Conservation (phyloP, 768 basidiomycete species). For the Hericium rajendrae region DNA sequence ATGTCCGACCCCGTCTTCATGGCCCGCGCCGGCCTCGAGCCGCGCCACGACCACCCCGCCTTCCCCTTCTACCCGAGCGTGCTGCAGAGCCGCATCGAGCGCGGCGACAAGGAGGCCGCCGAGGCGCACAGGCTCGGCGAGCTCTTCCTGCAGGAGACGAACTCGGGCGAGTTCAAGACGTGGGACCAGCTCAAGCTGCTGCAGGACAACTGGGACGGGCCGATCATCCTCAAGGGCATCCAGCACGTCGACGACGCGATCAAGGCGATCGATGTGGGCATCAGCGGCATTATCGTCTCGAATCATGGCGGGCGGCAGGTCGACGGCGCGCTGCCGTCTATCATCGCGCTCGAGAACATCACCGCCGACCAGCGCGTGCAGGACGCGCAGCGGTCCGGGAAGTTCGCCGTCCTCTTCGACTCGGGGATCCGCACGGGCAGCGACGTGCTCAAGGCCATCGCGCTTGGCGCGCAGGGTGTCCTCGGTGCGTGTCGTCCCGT, state of each 20-base stretch:
- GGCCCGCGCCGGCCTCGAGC: slow-evolving; percentile 40
- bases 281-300: slow-evolving; percentile 70
- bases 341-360: slow-evolving; percentile 63
- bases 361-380: slow-evolving; percentile 50
- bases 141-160: slow-evolving; percentile 55
- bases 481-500: slow-evolving; percentile 39
- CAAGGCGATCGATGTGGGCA: slow-evolving; percentile 50
- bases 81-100: slow-evolving; percentile 30
- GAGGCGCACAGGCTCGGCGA: slow-evolving; percentile 38
- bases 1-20: slow-evolving; percentile 74
- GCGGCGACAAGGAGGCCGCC: slow-evolving; percentile 38
- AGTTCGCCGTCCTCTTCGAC: slow-evolving; percentile 63
- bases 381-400: slow-evolving; percentile 47
- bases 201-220: slow-evolving; percentile 68
- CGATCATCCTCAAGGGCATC: slow-evolving; percentile 71
- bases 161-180: slow-evolving; percentile 49
- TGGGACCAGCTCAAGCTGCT: slow-evolving; percentile 70
- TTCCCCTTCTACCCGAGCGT: slow-evolving; percentile 54
- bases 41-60: slow-evolving; percentile 28
- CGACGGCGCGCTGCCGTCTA: slow-evolving; percentile 69
- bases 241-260: slow-evolving; percentile 63
- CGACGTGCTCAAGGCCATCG: slow-evolving; percentile 79
- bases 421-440: slow-evolving; percentile 78
- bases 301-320: slow-evolving; percentile 75
- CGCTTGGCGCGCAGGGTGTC: slow-evolving; percentile 77